Evolutionary conservation across 192 early-diverging fungal species (phyloP).

Genomic region (Lobosporangium transversale): DNA sequence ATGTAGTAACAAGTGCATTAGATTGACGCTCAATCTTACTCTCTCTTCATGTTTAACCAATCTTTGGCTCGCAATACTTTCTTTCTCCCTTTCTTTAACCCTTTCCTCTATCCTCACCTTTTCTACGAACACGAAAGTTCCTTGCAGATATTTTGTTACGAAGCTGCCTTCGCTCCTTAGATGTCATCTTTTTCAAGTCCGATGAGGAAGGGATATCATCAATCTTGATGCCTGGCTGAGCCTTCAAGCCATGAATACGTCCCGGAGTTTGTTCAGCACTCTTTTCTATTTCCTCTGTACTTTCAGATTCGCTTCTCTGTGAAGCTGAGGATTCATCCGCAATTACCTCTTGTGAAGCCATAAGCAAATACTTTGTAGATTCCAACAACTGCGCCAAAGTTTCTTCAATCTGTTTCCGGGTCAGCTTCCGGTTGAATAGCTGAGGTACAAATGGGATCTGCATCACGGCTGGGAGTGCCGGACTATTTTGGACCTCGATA

Average conservation of each 20-base stretch:
- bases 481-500: too few relatives aligned
- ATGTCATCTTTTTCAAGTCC: constrained; percentile 70
- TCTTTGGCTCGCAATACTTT: too few relatives aligned
- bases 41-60: too few relatives aligned
- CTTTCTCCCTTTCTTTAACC: too few relatives aligned
- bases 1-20: too few relatives aligned
- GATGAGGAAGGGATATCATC: constrained; percentile 46
- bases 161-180: constrained; percentile 82
- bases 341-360: constrained; percentile 6
- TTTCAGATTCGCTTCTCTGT: not conserved
- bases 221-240: constrained; percentile 47
- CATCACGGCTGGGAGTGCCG: constrained; percentile 36
- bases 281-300: not conserved
- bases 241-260: constrained; percentile 38
- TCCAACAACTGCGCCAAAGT: constrained; percentile 29
- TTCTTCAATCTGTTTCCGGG: constrained; percentile 36
- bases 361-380: constrained; percentile 34
- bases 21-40: too few relatives aligned
- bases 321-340: constrained; percentile 5
- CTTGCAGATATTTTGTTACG: constrained; percentile 89
- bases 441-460: constrained; percentile 40
- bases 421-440: constrained; percentile 31
- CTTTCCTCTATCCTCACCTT: constrained; percentile 69
- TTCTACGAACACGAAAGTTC: constrained; percentile 84
- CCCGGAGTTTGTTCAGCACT: not conserved